Base-by-base conservation (phyloP, 352 stramenopile genomes). In the Phytophthora constricta region DNA sequence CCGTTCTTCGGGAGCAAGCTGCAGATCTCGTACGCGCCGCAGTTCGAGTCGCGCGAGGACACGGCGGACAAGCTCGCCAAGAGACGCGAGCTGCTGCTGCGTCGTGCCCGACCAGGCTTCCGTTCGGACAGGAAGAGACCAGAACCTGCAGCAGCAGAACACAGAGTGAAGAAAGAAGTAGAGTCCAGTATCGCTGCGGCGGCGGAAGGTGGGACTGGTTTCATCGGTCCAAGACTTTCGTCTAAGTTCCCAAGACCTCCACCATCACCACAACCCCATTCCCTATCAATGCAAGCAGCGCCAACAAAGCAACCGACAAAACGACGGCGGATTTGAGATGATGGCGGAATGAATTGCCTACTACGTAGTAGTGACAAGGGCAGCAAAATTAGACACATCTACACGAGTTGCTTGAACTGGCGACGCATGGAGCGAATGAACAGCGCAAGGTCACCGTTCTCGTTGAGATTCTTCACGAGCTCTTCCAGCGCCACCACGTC, bases 391-490 rank as follows among this genome's bases (percentile, higher is more conserved):
- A 20, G 16, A 31, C 42, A 46, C 49, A 47, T 51, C 53, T 76
- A 84, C 55, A 84, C 70, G n/a, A 89, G 58, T 62, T 83, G 73
- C 65, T 91, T 91, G 61, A 93, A 95, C 63, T 90, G 66, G 34
- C 82, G 84, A 1, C 87, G 85, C 85, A 95, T 95, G 33, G 80
- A 80, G 41, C 84, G 85, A 23, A 95, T 84, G 61, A 95, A 91
- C 22, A 78, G 72, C 39, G 87, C 84, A 47, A 95, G 79, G 65
- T 95, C 82, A 31, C 82, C 79, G 16, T 61, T 77, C 39, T 70
- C 52, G 68, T 93, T 95, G 13, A 95, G 82, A 49, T 83, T 63
- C 20, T 74, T 70, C 53, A 91, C 74, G 17, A 93, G 43, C n/a
- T 76, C 57, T 17, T 77, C 71, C 20, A 92, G 51, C 14, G 59